Evolutionary conservation across 2,329 filamentous ascomycete species (phyloP), one percentile per base, ranked within the genome.

Genomic region (Diaporthe humulicola): DNA sequence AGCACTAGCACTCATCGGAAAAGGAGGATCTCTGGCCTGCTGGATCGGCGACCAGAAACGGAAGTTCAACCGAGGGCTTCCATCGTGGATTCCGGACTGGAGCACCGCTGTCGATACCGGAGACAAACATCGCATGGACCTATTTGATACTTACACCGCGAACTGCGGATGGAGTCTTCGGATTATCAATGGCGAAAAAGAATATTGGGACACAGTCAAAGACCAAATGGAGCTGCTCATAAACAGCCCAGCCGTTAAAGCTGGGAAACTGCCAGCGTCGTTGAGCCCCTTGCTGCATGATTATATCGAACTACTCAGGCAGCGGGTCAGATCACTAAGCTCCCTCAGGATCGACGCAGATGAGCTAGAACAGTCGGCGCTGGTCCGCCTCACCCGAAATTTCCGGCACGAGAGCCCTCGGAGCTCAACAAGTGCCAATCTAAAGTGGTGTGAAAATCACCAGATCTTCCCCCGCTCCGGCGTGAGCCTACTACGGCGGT

Each of bases 81-180:
- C 73, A 8, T 73, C 73, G 1, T 73, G 73, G 73, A 30, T 74
- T 17, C 73, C 70, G 14, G 73, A 74, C 28, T 73, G 69, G 73
- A 73, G 69, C 7, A 67, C 58, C 15, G 52, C 48, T 22, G 19
- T 73, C 7, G 69, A 69, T 25, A 22, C 8, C 6, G 69, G 50
- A 15, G 73, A 72, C 33, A 74, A 28, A 33, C 69, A 69, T 3
- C 73, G 73, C 4, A 60, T 67, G 67, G 48, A 56, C 14, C 17
- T n/a, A 1, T 25, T 42, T 17, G 7, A 69, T 6, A 8, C 1
- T 1, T 50, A 52, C 36, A 7, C 10, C 1, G n/a, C 9, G 19
- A 67, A 72, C 12, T 2, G 15, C 17, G 25, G 19, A 7, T 72
- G 69, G 67, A n/a, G 2, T 15, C 60, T 74, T 8, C 12, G 19